A percentile compares a stretch with the other conserved stretches of the same genome.
Evolutionary conservation across 192 early-diverging fungal species (phyloP).

Genomic region (Rhizophagus sp.): DNA sequence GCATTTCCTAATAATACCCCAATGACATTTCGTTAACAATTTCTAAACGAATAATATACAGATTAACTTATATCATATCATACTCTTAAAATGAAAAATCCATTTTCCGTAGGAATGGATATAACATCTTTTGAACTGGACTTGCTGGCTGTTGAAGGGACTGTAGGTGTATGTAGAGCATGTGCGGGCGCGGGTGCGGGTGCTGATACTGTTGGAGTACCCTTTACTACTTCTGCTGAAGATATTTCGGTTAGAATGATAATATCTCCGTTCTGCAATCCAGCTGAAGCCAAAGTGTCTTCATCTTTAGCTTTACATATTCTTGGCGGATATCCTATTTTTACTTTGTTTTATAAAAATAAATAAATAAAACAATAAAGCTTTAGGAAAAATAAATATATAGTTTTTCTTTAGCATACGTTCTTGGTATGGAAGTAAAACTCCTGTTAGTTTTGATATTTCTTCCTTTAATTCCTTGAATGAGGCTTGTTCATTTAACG

Average conservation of each 20-base stretch:
- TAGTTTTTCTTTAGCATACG: neutral
- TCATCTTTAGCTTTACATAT: neutral
- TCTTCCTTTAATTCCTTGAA: neutral
- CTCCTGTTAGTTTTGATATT: neutral
- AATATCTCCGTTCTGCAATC: constrained; percentile 4
- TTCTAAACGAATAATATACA: neutral
- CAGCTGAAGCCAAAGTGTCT: neutral
- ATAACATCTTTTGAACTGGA: neutral
- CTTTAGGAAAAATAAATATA: neutral
- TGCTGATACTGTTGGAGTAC: neutral
- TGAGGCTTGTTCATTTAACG: neutral
- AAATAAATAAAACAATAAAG: no score
- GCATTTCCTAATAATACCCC: constrained; percentile 13
- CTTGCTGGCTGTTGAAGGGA: neutral
- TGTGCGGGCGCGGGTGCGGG: neutral
- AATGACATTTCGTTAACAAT: neutral
- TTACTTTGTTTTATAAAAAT: neutral
- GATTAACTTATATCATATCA: neutral
- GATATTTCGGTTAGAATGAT: constrained; percentile 2
- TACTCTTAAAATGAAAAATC: constrained; percentile 7
- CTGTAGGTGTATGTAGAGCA: neutral
- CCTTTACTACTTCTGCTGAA: neutral
- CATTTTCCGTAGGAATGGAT: constrained; percentile 1
- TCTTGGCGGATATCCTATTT: constrained; percentile 9
- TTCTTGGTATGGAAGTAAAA: neutral